Evolutionary conservation across 805 yeast genomes (phyloP).

Genomic region (Cyberlindnera maclurae): DNA sequence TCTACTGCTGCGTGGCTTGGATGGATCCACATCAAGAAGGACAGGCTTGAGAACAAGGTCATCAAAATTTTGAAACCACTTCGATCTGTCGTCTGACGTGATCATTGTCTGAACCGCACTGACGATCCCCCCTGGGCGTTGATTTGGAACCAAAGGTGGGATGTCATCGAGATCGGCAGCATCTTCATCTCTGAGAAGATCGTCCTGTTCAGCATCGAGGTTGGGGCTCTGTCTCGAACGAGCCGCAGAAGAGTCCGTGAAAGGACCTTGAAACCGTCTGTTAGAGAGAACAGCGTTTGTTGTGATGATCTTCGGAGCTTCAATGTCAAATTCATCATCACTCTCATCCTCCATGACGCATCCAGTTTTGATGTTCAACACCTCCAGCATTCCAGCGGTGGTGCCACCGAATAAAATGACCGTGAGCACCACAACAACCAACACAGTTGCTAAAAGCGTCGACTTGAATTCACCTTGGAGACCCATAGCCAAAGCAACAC

Average conservation of each 20-base stretch:
- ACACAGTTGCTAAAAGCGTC: slow-evolving; percentile 85
- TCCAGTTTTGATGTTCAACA: slow-evolving; percentile 87
- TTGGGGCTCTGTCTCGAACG: slow-evolving; percentile 17
- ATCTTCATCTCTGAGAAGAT: slow-evolving; percentile 21
- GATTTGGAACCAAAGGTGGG: slow-evolving; percentile 20
- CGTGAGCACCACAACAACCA: slow-evolving; percentile 93
- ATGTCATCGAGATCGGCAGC: slow-evolving; percentile 19
- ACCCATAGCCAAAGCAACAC: slow-evolving; percentile 98
- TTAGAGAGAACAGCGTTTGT: slow-evolving; percentile 13
- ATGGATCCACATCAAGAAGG: slow-evolving; percentile 50
- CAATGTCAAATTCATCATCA: slow-evolving; percentile 95
- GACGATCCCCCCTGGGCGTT: background rate
- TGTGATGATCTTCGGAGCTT: slow-evolving; percentile 41
- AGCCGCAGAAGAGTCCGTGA: slow-evolving; percentile 22
- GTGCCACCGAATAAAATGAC: slow-evolving; percentile 97
- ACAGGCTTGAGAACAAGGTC: slow-evolving; percentile 93
- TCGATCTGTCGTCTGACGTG: slow-evolving; percentile 65
- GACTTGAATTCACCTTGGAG: slow-evolving; percentile 89
- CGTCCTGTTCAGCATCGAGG: slow-evolving; percentile 15
- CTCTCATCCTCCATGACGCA: slow-evolving; percentile 74
- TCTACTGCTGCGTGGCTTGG: slow-evolving; percentile 10
- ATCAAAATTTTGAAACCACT: slow-evolving; percentile 91
- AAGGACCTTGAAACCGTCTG: slow-evolving; percentile 18
- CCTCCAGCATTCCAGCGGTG: slow-evolving; percentile 96
- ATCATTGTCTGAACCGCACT: slow-evolving; percentile 17